These are phyloP conservation scores for Pharus latifolius DNA, from an alignment of 176 grass and related monocot species.

Conservation along the genomic window DNA sequence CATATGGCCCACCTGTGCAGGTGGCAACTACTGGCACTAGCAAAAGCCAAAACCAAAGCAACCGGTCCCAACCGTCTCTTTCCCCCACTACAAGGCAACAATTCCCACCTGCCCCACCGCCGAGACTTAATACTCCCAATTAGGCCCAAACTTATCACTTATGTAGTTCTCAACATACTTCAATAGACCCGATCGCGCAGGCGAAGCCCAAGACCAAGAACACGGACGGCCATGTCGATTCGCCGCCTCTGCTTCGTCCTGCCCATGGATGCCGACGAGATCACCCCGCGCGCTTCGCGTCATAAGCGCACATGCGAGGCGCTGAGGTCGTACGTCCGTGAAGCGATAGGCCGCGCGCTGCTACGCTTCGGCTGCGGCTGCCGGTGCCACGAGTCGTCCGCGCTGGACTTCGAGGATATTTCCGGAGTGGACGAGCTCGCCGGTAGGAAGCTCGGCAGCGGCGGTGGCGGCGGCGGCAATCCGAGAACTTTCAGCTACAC, in stretches of 20 bases:
- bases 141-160: too few relatives aligned
- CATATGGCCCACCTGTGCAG: too few relatives aligned
- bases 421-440: slow-evolving; percentile 16
- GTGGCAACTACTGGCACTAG: too few relatives aligned
- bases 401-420: slow-evolving; percentile 23
- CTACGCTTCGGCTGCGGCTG: slow-evolving; percentile 4
- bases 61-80: too few relatives aligned
- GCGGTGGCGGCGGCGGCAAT: slow-evolving; percentile 6
- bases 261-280: slow-evolving; percentile 26
- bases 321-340: not conserved
- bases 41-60: too few relatives aligned
- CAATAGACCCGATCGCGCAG: too few relatives aligned
- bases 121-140: too few relatives aligned
- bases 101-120: too few relatives aligned
- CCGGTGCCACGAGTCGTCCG: not conserved
- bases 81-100: too few relatives aligned
- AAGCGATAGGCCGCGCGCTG: not conserved
- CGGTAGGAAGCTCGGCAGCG: not conserved
- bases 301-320: not conserved
- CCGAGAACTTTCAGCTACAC: slow-evolving; percentile 81
- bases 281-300: not conserved
- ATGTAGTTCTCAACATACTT: too few relatives aligned
- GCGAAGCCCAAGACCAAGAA: too few relatives aligned
- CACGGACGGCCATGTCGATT: not conserved
- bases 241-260: slow-evolving; percentile 24